Base-by-base conservation (phyloP, 2,329 filamentous ascomycete species). In the Sclerotinia nivalis region DNA sequence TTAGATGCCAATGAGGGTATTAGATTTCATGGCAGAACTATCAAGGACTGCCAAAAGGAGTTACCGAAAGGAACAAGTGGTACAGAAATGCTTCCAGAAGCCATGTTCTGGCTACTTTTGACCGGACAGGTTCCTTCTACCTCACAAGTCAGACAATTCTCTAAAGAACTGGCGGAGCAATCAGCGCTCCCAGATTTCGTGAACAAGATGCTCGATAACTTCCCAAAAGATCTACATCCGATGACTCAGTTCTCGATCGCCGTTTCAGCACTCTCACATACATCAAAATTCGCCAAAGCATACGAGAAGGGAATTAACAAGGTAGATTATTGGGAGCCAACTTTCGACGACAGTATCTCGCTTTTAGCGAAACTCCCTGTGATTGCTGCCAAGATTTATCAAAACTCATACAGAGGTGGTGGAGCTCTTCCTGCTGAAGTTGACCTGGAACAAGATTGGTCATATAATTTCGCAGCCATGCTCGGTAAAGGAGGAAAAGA, bases 91-190 rank as follows among this genome's bases (percentile, higher is more conserved):
- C 88, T 98, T 18, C 96, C 96, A 61, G 96, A 99, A 83, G 90
- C 95, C 81, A 99, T 99, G 96, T 99, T 99, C 87, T 99, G 96
- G 96, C 89, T 98, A 55, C 89, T 99, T 65, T 86, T 99, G 76
- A 99, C 96, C 13, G 96, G 96, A 71, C 87, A 96, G 81, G 92
- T 98, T 31, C 96, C 96, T 34, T 92, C 91, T 1, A 91, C 89
- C 31, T 84, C 84, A 72, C 96, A 99, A 82, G 88, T 96, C 73
- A 92, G 95, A 77, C 84, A 83, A 58, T 89, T 99, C 76, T 97
- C 93, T 60, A 88, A 90, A 70, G 91, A 98, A 81, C 86, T 98
- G 34, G 96, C 96, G 66, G 91, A 94, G 80, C 90, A 97, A 83
- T 91, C 92, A 31, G 84, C 88, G 76, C 88, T 99, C 66, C 96